Evolutionary conservation across 257 asterid species (phyloP).

Genomic region (Buddleja alternifolia): DNA sequence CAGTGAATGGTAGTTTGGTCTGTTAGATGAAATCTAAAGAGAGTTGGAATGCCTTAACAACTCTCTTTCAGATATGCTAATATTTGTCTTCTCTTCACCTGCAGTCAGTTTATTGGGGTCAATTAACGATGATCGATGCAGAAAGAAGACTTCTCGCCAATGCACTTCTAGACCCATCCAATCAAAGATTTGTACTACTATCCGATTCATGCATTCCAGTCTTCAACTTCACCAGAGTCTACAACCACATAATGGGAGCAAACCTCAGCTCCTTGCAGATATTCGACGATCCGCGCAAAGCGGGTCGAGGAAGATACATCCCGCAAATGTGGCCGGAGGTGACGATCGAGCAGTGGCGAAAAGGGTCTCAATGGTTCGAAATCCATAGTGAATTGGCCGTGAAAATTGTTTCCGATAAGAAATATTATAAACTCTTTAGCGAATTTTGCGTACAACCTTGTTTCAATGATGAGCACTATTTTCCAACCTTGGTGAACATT

Average conservation of each 20-base stretch:
- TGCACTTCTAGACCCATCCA: constrained; percentile 63
- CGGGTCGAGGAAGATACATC: constrained; percentile 71
- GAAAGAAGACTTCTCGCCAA: constrained; percentile 71
- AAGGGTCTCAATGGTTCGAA: constrained; percentile 83
- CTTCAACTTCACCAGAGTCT: constrained; percentile 63
- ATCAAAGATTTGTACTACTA: constrained; percentile 58
- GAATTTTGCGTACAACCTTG: constrained; percentile 57
- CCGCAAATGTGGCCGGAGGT: constrained; percentile 58
- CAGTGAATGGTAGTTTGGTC: too few species aligned
- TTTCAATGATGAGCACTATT: constrained; percentile 55
- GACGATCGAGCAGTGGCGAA: constrained; percentile 67
- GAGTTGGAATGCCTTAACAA: too few species aligned
- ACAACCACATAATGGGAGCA: constrained; percentile 44
- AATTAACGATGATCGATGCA: constrained; percentile 70
- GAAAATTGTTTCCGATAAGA: constrained; percentile 39
- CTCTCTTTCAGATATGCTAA: not conserved
- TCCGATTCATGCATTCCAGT: constrained; percentile 81
- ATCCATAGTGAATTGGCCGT: constrained; percentile 58
- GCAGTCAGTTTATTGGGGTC: constrained; percentile 72
- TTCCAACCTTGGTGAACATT: constrained; percentile 66
- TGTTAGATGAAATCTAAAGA: too few species aligned
- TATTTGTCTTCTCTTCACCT: not conserved
- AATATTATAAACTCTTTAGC: constrained; percentile 41
- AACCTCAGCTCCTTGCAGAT: constrained; percentile 50
- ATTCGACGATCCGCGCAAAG: constrained; percentile 51